Base-by-base conservation (phyloP, 139 green algal species). In the Coelastrella sp. region DNA sequence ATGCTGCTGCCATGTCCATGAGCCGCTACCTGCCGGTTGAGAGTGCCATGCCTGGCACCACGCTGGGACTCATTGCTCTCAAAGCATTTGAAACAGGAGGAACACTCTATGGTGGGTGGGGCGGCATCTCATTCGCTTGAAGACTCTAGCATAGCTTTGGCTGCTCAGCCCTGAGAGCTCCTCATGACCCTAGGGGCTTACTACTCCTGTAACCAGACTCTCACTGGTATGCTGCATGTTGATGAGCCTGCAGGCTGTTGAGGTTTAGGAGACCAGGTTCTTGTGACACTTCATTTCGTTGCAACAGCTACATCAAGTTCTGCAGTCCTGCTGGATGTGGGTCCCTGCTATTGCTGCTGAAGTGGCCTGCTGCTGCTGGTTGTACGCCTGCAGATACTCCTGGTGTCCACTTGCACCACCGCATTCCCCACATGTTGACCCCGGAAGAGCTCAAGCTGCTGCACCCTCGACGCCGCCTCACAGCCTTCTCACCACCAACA, bases 1-100 rank as follows among this genome's bases (percentile, higher is more conserved):
- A 90, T 60, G 58, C 76, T 20, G 90, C 90, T 15, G 84, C 90
- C 4, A 20, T 84, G 35, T 78, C 84, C 7, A 81, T 12, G 73
- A 66, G 58, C 61, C 90, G 93, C 60, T 94, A 94, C 80, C 93
- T 98, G 35, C 97, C 97, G 19, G 94, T 97, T 66, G 97, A 98
- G 90, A 92, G 82, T 72, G 94, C 96, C 74, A 99, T 99, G 97
- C 98, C 98, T 0, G 98, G 98, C 12, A 99, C 97, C 63, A 99
- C 97, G 0, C 95, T 99, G 60, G 95, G 95, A 14, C 91, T 97
- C 78, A 99, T 99, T 65, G 91, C 94, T 4, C 91, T 99, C 84
- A 76, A 95, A 75, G 96, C 97, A 7, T 99, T 99, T 88, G 89
- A 89, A 6, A 91, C 92, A 6, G 96, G 95, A 4, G 95, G 96